Evolutionary conservation across 331 rosid species (phyloP), one percentile per base, ranked within the genome.

Genomic region (Acacia concinna): DNA sequence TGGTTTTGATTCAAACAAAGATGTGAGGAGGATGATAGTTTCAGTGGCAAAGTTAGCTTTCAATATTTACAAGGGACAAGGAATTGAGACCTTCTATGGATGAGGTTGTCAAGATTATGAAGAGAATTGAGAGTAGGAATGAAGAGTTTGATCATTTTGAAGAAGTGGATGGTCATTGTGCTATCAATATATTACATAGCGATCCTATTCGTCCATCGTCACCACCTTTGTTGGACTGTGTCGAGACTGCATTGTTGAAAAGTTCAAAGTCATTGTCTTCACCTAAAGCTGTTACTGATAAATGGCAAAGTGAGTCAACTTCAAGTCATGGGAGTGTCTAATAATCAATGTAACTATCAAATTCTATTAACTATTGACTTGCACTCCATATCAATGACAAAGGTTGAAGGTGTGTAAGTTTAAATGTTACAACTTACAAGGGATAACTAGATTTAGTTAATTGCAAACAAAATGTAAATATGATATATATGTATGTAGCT

Each of bases 21-120:
- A 79, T 13, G 65, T 74, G 35, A 73, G 71, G 75, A 79, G 81
- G 79, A 86, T 74, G 89, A 71, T 75, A 54, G 78, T 76, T 46
- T 84, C 60, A 6, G 85, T 90, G 2, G 89, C 91, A 4, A 79
- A 80, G 44, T 82, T 90, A 83, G 94, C 91, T 38, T 86, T 68
- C 89, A 20, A 4, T 90, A 91, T 46, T 49, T 86, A 72, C 91
- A 86, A 76, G 78, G 79, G 84, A 86, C 73, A 86, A 73, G 83
- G 87, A 88, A 13, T 68, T 75, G 78, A 82, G 91, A 62, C 91
- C 94, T 57, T 72, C 87, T 35, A 90, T 86, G 91, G 72, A 75
- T 17, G 90, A 84, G 41, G 89, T 85, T 15, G 46, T 88, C 40
- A 80, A 84, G 71, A 74, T 63, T 17, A 66, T 88, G 0, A 69